Evolutionary conservation across 768 basidiomycete genomes (phyloP), one percentile per base, ranked within the genome.

Genomic region (Kwoniella pini): DNA sequence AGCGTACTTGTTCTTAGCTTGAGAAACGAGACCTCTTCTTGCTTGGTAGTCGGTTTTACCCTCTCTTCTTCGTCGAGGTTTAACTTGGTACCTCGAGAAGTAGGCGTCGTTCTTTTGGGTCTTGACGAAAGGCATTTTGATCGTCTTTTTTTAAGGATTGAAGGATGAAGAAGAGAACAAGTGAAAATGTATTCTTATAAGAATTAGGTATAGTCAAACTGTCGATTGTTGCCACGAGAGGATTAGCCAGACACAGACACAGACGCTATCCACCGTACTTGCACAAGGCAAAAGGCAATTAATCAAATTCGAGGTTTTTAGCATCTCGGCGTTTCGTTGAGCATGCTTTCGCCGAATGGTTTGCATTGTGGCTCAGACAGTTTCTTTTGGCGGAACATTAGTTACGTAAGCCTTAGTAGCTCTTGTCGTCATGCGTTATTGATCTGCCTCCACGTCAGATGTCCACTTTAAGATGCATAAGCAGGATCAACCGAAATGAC

Each of bases 1-100:
- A 73, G 95, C 95, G 83, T 96, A 98, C 84, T 98, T 98, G 87
- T 97, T 98, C 85, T 99, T 99, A 61, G 96, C 93, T 85, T 99
- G 96, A 61, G 90, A 87, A 68, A 98, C 87, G 56, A 99, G 86
- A 69, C 94, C 88, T 83, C 97, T 96, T 71, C 96, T 90, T 67
- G 96, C 96, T 74, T 98, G 97, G 85, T 98, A 99, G 79, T 99
- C 96, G 63, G 96, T 99, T 84, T 95, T 98, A 62, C 96, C 96
- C 83, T 99, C 96, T 79, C 93, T 87, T 69, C 96, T 84, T 77
- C 96, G 84, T 79, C 95, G 90, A 82, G 96, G 96, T 84, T 98
- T 98, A 75, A 98, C 94, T 83, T 96, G 92, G 85, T 88, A 96
- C 66, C 94, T 87, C 50, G 63, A 62, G 57, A 59, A 62, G 88